Percentiles rank a stretch among this genome's conserved stretches.
Conservation (phyloP, 345 rosid species). For the Syzygium grande region DNA sequence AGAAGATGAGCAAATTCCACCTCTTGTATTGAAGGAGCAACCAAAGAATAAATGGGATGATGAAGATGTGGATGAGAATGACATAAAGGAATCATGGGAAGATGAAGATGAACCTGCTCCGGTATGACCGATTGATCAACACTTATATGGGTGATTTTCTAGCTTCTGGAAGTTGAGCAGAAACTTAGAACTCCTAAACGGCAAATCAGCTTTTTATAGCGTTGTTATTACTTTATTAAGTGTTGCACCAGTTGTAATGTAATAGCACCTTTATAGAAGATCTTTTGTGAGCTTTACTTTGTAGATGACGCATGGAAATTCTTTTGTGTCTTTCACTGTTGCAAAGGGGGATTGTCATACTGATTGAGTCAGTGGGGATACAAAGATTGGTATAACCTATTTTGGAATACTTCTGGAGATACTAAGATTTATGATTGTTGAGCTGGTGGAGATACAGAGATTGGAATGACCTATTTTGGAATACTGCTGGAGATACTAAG, state of each 20-base stretch:
- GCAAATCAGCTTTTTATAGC: not conserved
- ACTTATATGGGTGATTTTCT: not conserved
- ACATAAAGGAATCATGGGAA: slow-evolving; percentile 97
- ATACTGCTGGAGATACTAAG: not conserved
- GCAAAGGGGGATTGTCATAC: not conserved
- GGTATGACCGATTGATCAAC: slow-evolving; percentile 27
- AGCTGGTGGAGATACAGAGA: not conserved
- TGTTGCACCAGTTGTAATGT: not conserved
- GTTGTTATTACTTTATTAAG: not conserved
- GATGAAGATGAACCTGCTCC: slow-evolving; percentile 82
- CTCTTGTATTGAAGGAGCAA: slow-evolving; percentile 39
- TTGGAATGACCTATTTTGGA: not conserved
- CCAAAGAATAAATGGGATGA: slow-evolving; percentile 78
- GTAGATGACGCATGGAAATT: not conserved
- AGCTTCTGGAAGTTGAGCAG: not conserved
- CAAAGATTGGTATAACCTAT: not conserved
- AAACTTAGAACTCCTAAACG: not conserved
- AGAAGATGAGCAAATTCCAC: slow-evolving; percentile 67
- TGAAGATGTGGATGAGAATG: slow-evolving; percentile 82
- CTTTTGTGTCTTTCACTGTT: not conserved
- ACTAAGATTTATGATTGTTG: not conserved
- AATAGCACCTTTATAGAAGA: not conserved
- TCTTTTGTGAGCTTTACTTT: not conserved
- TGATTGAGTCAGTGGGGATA: not conserved
- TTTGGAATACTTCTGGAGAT: not conserved